Conservation (phyloP, 805 yeast genomes). For the Lachancea thermotolerans region DNA sequence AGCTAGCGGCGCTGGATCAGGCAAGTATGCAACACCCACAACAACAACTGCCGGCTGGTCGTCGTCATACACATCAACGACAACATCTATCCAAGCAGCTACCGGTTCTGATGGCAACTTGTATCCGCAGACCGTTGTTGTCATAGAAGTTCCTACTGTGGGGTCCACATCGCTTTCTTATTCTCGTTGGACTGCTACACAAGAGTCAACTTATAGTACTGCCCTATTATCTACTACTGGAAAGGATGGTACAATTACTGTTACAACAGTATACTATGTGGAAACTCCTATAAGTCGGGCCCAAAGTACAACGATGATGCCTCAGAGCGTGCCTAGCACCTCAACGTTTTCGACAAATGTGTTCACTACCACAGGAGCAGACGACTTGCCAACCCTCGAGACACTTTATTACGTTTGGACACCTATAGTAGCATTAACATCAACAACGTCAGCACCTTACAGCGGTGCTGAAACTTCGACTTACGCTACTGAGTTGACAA, state of each 20-base stretch:
- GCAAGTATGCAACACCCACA: background rate
- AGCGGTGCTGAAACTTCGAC: slow-evolving; percentile 5
- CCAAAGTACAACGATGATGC: background rate
- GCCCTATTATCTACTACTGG: slow-evolving; percentile 5
- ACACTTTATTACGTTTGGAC: slow-evolving; percentile 8
- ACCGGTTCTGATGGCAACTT: background rate
- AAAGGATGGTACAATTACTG: slow-evolving; percentile 8
- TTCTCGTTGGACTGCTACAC: slow-evolving; percentile 9
- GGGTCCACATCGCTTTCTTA: slow-evolving; percentile 1
- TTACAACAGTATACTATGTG: slow-evolving; percentile 11
- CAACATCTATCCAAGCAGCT: background rate
- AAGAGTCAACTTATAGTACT: slow-evolving; percentile 8
- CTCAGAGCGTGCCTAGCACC: slow-evolving; percentile 4
- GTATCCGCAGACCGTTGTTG: background rate
- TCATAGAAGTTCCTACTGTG: slow-evolving; percentile 1
- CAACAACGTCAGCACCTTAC: background rate
- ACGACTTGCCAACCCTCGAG: slow-evolving; percentile 6
- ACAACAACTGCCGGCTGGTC: slow-evolving; percentile 10
- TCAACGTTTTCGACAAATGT: slow-evolving; percentile 9
- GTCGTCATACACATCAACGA: background rate
- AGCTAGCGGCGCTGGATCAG: slow-evolving; percentile 1
- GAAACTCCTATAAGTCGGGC: slow-evolving; percentile 6
- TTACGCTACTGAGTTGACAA: slow-evolving; percentile 6
- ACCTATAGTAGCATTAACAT: background rate
- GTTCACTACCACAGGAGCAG: slow-evolving; percentile 1